phyloP scores from a whole-genome alignment of 2,329 filamentous ascomycete genomes.

The Nigrospora oryzae region DNA sequence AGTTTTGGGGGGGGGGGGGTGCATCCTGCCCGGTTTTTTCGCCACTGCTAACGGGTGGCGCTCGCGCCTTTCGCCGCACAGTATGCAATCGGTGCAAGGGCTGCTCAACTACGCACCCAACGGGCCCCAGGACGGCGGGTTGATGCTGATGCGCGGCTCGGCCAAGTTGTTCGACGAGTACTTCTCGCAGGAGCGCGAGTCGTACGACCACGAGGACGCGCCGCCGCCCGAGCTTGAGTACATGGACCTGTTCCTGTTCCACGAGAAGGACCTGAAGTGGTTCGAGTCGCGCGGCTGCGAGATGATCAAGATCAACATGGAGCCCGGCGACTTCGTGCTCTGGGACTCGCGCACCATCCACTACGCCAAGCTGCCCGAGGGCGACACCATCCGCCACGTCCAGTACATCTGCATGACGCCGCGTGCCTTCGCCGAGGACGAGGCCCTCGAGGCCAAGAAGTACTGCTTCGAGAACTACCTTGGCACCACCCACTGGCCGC shows the following conservation, averaged over 20 bases:
- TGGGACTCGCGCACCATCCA: conserved; percentile 40
- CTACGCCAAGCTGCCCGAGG: conserved; percentile 26
- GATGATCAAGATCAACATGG: conserved; percentile 27
- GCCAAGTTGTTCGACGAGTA: conserved; percentile 32
- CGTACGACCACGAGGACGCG: conserved; percentile 29
- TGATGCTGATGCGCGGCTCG: conserved; percentile 34
- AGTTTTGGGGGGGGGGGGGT: neutral
- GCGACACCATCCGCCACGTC: conserved; percentile 24
- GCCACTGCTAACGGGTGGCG: neutral
- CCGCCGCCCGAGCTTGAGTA: conserved; percentile 20
- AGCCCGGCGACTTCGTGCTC: conserved; percentile 32
- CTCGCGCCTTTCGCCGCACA: neutral
- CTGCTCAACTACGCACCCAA: conserved; percentile 33
- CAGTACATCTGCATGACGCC: conserved; percentile 29
- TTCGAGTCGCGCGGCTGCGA: conserved; percentile 28
- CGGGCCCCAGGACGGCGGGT: conserved; percentile 34
- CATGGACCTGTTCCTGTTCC: conserved; percentile 32
- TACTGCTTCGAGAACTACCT: conserved; percentile 21
- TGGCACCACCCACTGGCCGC: conserved; percentile 29
- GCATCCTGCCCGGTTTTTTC: neutral
- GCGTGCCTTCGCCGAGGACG: conserved; percentile 20
- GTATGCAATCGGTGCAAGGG: conserved; percentile 28
- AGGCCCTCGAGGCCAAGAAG: conserved; percentile 23
- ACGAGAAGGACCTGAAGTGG: conserved; percentile 31
- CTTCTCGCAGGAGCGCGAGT: conserved; percentile 29